These are phyloP conservation scores for Didymella pomorum DNA, from an alignment of 2,329 filamentous ascomycete species.

Conservation along the genomic window DNA sequence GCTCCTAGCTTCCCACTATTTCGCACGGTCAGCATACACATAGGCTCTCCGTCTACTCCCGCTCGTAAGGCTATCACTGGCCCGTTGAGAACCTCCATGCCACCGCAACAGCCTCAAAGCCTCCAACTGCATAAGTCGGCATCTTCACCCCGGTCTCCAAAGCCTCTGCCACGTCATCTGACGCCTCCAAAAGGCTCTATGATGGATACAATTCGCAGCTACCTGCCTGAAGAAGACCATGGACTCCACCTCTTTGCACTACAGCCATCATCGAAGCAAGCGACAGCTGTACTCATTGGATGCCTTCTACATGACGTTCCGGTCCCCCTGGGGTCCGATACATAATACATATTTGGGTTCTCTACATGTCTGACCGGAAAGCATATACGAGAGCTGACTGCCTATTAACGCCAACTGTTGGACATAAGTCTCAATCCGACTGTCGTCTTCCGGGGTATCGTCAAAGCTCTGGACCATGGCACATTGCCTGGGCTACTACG, in stretches of 20 bases:
- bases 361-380: constrained; percentile 8
- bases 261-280: constrained; percentile 15
- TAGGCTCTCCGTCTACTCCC: neutral
- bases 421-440: neutral
- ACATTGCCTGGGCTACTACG: constrained; percentile 21
- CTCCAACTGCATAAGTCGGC: neutral
- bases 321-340: neutral
- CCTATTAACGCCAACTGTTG: constrained; percentile 23
- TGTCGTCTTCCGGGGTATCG: constrained; percentile 20
- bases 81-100: neutral
- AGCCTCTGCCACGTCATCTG: neutral
- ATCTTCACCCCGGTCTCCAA: neutral
- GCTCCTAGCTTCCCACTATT: constrained; percentile 1
- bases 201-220: neutral
- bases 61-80: neutral
- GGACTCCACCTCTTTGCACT: neutral
- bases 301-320: neutral
- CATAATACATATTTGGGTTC: constrained; percentile 34
- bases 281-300: constrained; percentile 4
- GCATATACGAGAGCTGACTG: constrained; percentile 15
- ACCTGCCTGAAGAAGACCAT: constrained; percentile 4
- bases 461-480: constrained; percentile 15
- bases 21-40: neutral
- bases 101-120: neutral
- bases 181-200: neutral